Evolutionary conservation across 2,329 filamentous ascomycete genomes (phyloP).

Genomic region (Juglanconis juglandina): DNA sequence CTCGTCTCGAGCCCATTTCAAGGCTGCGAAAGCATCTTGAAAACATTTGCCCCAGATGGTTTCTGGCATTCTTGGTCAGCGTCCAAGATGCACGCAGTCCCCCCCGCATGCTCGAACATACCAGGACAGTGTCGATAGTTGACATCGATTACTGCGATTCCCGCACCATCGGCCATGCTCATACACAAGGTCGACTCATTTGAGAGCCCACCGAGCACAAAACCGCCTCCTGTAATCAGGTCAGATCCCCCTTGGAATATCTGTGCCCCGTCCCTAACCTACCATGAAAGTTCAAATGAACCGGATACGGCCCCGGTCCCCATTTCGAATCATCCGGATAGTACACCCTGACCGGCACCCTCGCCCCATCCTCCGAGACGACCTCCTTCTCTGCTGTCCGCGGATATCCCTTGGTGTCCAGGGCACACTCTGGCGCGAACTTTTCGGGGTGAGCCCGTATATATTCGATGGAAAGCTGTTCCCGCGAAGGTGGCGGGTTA

Average conservation of each 20-base stretch:
- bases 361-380: slow-evolving; percentile 28
- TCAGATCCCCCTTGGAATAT: background rate
- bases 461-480: slow-evolving; percentile 27
- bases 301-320: slow-evolving; percentile 31
- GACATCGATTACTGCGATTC: slow-evolving; percentile 36
- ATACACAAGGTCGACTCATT: slow-evolving; percentile 33
- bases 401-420: slow-evolving; percentile 27
- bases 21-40: slow-evolving; percentile 34
- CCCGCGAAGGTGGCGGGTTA: slow-evolving; percentile 17
- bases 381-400: slow-evolving; percentile 26
- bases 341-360: slow-evolving; percentile 30
- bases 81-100: background rate
- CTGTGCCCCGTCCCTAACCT: background rate
- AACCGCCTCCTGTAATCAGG: slow-evolving; percentile 31
- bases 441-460: slow-evolving; percentile 28
- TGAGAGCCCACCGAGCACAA: slow-evolving; percentile 33
- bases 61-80: slow-evolving; percentile 21
- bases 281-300: slow-evolving; percentile 36
- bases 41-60: slow-evolving; percentile 33
- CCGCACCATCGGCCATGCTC: slow-evolving; percentile 34
- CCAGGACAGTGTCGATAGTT: slow-evolving; percentile 35
- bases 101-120: slow-evolving; percentile 1
- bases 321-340: slow-evolving; percentile 28
- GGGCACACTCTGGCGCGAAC: slow-evolving; percentile 24
- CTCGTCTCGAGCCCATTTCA: slow-evolving; percentile 31